A percentile compares a stretch with the other conserved stretches of the same genome.
phyloP scores from a whole-genome alignment of 345 rosid genomes.

The Camelina hispida region DNA sequence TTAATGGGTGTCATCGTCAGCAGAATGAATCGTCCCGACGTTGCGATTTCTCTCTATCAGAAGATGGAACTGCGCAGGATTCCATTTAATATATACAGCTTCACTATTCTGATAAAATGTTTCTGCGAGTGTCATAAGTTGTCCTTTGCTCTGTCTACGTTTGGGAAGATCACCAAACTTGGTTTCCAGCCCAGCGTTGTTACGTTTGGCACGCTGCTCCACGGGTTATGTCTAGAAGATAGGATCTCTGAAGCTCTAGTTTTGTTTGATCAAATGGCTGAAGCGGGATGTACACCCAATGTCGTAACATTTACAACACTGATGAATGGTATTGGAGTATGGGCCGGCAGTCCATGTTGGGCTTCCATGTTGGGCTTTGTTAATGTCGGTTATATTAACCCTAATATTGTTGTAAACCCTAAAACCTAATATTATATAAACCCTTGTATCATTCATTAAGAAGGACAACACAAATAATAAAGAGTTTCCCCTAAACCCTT shows the following conservation, averaged over 20 bases:
- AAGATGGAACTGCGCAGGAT: neutral
- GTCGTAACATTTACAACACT: neutral
- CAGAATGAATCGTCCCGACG: neutral
- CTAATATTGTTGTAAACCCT: no score
- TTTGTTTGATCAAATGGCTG: conserved; percentile 15
- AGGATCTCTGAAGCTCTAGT: neutral
- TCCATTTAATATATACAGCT: neutral
- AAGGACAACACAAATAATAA: no score
- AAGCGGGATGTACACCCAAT: neutral
- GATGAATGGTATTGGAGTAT: no score
- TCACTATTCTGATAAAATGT: neutral
- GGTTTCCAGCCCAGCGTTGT: conserved; percentile 19
- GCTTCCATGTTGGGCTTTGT: no score
- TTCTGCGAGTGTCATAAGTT: neutral
- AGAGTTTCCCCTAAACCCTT: no score
- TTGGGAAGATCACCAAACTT: neutral
- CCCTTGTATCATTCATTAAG: no score
- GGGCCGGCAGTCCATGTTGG: no score
- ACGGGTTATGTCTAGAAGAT: conserved; percentile 20
- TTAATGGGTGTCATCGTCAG: neutral
- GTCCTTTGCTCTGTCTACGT: conserved; percentile 6
- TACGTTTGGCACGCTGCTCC: neutral
- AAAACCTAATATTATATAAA: no score
- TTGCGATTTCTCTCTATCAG: neutral
- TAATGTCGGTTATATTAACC: no score